Evolutionary conservation across 768 basidiomycete species (phyloP), one percentile per base, ranked within the genome.

Genomic region (Termitomyces bulborhizus): DNA sequence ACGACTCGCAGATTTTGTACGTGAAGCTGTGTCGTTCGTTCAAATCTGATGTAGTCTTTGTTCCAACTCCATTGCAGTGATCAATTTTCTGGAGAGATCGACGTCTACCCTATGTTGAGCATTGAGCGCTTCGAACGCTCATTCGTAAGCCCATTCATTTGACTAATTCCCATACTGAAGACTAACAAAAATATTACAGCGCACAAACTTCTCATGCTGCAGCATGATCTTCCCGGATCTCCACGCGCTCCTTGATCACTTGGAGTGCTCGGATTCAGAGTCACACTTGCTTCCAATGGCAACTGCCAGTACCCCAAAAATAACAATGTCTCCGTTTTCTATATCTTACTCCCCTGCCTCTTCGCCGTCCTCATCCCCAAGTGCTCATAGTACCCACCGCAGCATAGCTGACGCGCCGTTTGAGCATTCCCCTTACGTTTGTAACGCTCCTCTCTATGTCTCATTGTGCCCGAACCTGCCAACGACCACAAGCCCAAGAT

Each of bases 211-310:
- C 59, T 71, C 69, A 18, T 79, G 79, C 62, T 79, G 79, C 60
- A 73, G 71, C 34, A 67, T 71, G 48, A 51, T 67, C 8, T 68
- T 77, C 15, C 65, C 71, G 1, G 74, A 76, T 64, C 64, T 79
- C 45, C 79, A 79, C 54, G 69, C 69, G 42, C 71, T 79, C 26
- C 65, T 79, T 56, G 74, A 75, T 60, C 81, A 80, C 61, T 72
- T 74, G 34, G 75, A 77, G 44, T 1, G 39, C 54, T 4, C 45
- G 26, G 4, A 56, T 37, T n/a, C 18, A 51, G 15, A 21, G 31
- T 13, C 58, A 1, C 57, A 13, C 27, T 34, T 61, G 0, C 57
- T 57, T 12, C 57, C 60, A 0, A 45, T 9, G 58, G 50, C 29
- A 46, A n/a, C n/a, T 40, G 6, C n/a, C 39, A 40, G n/a, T 6